Conservation (phyloP, 2,329 filamentous ascomycete species). For the Pyrenophora graminea region DNA sequence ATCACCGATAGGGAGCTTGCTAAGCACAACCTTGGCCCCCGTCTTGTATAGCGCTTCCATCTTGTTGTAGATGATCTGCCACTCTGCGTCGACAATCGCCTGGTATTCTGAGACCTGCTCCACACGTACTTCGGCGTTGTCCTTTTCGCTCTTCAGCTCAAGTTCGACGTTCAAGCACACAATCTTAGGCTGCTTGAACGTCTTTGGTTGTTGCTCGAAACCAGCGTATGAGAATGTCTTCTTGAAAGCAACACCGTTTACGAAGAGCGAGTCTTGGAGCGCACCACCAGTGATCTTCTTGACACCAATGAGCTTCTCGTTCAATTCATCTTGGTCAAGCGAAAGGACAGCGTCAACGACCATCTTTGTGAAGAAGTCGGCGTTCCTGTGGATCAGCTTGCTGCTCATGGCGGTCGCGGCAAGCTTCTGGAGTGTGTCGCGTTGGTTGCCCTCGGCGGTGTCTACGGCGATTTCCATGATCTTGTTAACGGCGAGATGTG, state of each 20-base stretch:
- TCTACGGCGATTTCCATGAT: constrained; percentile 95
- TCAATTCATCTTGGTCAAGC: constrained; percentile 93
- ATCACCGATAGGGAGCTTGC: constrained; percentile 96
- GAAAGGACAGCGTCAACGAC: constrained; percentile 95
- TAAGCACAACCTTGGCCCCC: constrained; percentile 94
- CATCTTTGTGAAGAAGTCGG: constrained; percentile 96
- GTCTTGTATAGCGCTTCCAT: constrained; percentile 93
- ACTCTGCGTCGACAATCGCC: constrained; percentile 97
- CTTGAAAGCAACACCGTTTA: constrained; percentile 98
- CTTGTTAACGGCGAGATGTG: constrained; percentile 93
- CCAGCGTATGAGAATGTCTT: constrained; percentile 99
- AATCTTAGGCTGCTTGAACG: constrained; percentile 91
- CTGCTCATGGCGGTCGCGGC: constrained; percentile 98
- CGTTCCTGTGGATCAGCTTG: constrained; percentile 98
- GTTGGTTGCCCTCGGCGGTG: constrained; percentile 79
- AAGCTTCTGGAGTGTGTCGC: constrained; percentile 86
- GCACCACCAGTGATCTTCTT: constrained; percentile 98
- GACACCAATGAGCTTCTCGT: constrained; percentile 96
- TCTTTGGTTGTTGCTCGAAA: constrained; percentile 98
- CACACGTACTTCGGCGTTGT: constrained; percentile 96
- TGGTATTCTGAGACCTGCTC: constrained; percentile 99
- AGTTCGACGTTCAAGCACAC: constrained; percentile 97
- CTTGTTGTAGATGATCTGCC: constrained; percentile 99
- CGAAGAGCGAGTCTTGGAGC: constrained; percentile 92
- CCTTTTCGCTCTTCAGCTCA: constrained; percentile 98